Evolutionary conservation across 805 yeast species (phyloP).

Genomic region (Yarrowia osloensis): DNA sequence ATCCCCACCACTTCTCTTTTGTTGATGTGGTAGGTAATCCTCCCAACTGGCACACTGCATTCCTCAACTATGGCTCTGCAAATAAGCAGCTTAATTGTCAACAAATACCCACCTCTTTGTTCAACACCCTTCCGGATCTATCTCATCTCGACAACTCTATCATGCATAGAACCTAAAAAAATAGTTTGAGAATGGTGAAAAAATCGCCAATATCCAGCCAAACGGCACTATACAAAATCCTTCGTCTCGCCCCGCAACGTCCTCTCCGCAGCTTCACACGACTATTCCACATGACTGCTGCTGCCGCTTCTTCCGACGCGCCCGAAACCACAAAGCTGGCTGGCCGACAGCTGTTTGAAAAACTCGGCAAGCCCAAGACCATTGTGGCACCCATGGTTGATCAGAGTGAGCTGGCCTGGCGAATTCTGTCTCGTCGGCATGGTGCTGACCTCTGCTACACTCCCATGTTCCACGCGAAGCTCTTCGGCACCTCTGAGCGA

Average conservation of each 20-base stretch:
- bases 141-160: constrained; percentile 19
- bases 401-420: constrained; percentile 94
- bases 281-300: constrained; percentile 20
- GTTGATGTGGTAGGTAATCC: no score
- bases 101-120: neutral
- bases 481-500: constrained; percentile 81
- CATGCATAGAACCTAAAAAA: constrained; percentile 7
- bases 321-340: constrained; percentile 38
- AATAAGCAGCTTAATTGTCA: no score
- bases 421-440: constrained; percentile 77
- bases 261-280: constrained; percentile 25
- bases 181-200: neutral
- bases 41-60: no score
- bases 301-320: neutral
- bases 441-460: constrained; percentile 96
- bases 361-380: constrained; percentile 72
- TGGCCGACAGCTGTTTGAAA: constrained; percentile 72
- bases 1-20: neutral
- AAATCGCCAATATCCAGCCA: constrained; percentile 11
- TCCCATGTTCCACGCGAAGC: constrained; percentile 93
- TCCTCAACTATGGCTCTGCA: no score
- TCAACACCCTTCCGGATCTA: neutral
- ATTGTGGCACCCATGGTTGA: constrained; percentile 99
- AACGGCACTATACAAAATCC: constrained; percentile 20
- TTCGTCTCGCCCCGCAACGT: neutral